A percentile compares a stretch with the other conserved stretches of the same genome.
Evolutionary conservation across 495 filamentous ascomycete genomes (phyloP).

Genomic region (Astrocystis sublimbata): DNA sequence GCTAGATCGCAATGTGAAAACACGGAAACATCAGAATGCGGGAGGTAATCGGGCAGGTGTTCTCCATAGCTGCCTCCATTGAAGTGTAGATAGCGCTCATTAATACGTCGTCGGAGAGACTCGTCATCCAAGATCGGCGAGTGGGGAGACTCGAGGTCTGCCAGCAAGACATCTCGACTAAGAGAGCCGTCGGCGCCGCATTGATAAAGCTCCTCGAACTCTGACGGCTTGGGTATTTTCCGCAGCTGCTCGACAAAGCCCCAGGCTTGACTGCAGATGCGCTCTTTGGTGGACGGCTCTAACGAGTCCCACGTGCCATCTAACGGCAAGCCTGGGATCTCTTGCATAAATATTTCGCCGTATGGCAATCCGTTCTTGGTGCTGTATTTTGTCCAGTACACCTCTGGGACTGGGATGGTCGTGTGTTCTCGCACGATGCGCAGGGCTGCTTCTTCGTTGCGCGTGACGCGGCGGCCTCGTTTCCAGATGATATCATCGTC

Average conservation of each 20-base stretch:
- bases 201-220: conserved; percentile 32
- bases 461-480: not conserved
- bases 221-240: conserved; percentile 27
- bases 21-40: conserved; percentile 29
- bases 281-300: conserved; percentile 32
- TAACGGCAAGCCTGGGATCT: conserved; percentile 16
- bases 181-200: conserved; percentile 40
- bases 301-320: conserved; percentile 34
- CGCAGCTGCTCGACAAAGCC: conserved; percentile 35
- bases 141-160: conserved; percentile 35
- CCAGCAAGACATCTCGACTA: conserved; percentile 32
- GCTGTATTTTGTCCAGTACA: not conserved
- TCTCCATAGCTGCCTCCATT: conserved; percentile 35
- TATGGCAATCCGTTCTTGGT: not conserved
- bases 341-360: conserved; percentile 33
- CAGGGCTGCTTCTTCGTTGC: conserved; percentile 15
- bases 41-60: conserved; percentile 36
- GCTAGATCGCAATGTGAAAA: conserved; percentile 40
- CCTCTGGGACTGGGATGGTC: conserved; percentile 14
- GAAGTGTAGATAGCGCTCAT: conserved; percentile 39
- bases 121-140: conserved; percentile 30
- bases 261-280: conserved; percentile 39
- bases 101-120: conserved; percentile 37
- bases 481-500: not conserved
- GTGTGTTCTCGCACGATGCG: conserved; percentile 16